Percentiles rank a stretch among this genome's conserved stretches.
Conservation (phyloP, 1,284 basidiomycete genomes). For the Ceratobasidium sp. region DNA sequence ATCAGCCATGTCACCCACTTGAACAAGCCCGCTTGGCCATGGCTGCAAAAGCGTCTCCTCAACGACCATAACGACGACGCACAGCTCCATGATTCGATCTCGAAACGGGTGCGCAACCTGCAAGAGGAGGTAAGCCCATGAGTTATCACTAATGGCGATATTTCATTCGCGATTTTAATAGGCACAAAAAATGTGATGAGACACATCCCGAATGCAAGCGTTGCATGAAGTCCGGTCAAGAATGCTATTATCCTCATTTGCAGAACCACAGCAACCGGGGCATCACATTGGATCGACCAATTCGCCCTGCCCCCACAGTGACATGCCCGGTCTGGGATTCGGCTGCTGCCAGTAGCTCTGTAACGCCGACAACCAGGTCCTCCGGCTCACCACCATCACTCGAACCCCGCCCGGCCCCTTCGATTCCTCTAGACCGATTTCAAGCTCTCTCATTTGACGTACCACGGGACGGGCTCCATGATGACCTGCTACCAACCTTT, state of each 20-base stretch:
- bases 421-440: neutral
- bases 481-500: neutral
- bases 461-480: neutral
- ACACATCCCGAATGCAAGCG: neutral
- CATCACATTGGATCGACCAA: neutral
- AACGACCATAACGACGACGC: too few species aligned
- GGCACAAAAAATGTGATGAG: conserved; percentile 31
- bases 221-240: conserved; percentile 16
- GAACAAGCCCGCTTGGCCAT: too few species aligned
- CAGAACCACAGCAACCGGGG: neutral
- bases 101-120: conserved; percentile 24
- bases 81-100: too few species aligned
- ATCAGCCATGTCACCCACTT: too few species aligned
- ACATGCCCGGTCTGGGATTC: neutral
- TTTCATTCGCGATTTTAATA: neutral
- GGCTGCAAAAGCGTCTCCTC: too few species aligned
- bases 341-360: too few species aligned
- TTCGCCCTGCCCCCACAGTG: neutral
- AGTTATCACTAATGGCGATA: neutral
- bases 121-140: conserved; percentile 30
- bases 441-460: neutral
- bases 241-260: neutral
- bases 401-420: too few species aligned
- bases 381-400: too few species aligned
- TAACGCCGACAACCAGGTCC: too few species aligned